Base-by-base conservation (phyloP, 192 early-diverging fungal genomes). In the Allomyces javanicus region DNA sequence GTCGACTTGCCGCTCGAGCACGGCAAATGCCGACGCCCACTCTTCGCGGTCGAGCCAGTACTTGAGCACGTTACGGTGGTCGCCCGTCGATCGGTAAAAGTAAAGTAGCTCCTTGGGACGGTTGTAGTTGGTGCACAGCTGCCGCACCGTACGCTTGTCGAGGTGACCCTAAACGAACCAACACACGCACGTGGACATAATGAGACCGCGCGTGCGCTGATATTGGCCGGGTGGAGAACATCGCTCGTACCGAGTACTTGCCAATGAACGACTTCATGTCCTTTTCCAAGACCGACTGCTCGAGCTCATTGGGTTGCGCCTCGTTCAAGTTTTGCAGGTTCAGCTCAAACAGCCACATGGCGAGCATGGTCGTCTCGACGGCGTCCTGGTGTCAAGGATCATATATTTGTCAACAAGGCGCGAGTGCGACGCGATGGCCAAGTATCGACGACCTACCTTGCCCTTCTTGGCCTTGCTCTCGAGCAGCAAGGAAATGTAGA, bases 301-400 rank as follows among this genome's bases (percentile, higher is more conserved):
- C 88, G 24, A 81, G 81, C 62, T 84, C 71, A 25, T 75, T 71
- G 25, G 78, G 72, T 24, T 89, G 84, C 0, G 85, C 63, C 14
- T 80, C 71, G 69, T 93, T 92, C 25, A 94, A 74, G 64, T 84
- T 78, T 62, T 85, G 77, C 23, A 94, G 76, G 69, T 89, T 91
- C 25, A 96, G 82, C 71, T 97, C 94, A 19, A 93, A 76, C 19
- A 94, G 79, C 93, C 93, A 96, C 62, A 87, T 92, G 0, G 83
- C 80, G 9, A 96, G 67, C 25, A 95, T 81, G 14, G 81, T 86
- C 44, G 77, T 81, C 74, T 97, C 92, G 9, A 85, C 91, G 12
- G 74, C 73, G 71, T 90, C 89, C 84, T 91, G 75, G 12, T 33
- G 22, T 40, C 10, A 68, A 33, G 23, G 64, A 58, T n/a, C 9